phyloP scores from a whole-genome alignment of 331 rosid genomes.

The Quercus tomentella region DNA sequence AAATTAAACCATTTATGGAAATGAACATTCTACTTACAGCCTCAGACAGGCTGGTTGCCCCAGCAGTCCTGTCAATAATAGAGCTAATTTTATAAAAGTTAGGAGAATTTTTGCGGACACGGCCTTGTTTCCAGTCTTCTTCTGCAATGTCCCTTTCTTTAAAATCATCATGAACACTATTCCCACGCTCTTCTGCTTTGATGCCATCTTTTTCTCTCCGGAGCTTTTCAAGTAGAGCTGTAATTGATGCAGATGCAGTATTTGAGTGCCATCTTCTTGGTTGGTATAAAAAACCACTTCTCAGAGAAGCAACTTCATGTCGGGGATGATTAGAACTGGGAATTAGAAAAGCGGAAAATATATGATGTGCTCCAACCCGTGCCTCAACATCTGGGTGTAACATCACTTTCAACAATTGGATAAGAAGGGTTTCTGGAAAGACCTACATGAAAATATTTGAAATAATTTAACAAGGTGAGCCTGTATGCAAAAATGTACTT shows the following conservation, averaged over 20 bases:
- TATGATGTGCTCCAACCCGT: constrained; percentile 89
- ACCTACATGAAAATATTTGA: constrained; percentile 40
- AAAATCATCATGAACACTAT: constrained; percentile 33
- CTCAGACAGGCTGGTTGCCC: constrained; percentile 47
- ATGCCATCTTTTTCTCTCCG: constrained; percentile 67
- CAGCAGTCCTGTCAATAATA: constrained; percentile 64
- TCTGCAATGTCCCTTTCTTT: constrained; percentile 44
- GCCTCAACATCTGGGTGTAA: constrained; percentile 77
- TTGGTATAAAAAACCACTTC: constrained; percentile 54
- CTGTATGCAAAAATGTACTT: neutral
- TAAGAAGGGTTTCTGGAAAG: constrained; percentile 87
- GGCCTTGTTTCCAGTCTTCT: constrained; percentile 68
- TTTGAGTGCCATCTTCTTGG: constrained; percentile 54
- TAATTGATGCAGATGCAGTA: constrained; percentile 72
- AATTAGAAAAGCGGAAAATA: constrained; percentile 75
- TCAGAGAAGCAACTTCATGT: constrained; percentile 50
- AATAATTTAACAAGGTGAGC: neutral
- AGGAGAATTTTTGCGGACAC: constrained; percentile 57
- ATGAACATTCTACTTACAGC: constrained; percentile 37
- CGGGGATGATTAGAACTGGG: constrained; percentile 55
- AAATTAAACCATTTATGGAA: constrained; percentile 1
- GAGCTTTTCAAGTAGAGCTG: constrained; percentile 92
- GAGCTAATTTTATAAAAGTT: constrained; percentile 62
- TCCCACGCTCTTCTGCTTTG: constrained; percentile 42
- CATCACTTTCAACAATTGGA: constrained; percentile 88